Conservation (phyloP, 2,329 filamentous ascomycete genomes). For the Neofusicoccum umdonicola region DNA sequence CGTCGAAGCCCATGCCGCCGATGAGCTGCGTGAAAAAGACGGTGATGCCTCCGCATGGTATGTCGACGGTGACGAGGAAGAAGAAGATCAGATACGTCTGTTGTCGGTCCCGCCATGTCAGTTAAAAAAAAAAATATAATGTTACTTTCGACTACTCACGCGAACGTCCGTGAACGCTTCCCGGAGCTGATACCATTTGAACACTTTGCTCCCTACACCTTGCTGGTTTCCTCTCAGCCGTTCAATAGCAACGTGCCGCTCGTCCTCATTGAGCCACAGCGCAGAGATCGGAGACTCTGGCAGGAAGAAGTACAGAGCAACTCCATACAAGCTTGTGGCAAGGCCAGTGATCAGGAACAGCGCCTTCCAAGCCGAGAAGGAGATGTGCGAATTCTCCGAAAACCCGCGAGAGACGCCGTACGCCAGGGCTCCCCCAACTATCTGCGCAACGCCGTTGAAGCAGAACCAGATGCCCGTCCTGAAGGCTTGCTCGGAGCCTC, state of each 20-base stretch:
- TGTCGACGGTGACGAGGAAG: background rate
- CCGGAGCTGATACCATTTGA: constrained; percentile 13
- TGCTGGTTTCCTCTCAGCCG: constrained; percentile 44
- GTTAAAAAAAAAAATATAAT: too few species aligned
- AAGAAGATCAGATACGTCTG: background rate
- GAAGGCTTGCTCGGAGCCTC: constrained; percentile 55
- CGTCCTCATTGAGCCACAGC: constrained; percentile 55
- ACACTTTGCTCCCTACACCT: constrained; percentile 23
- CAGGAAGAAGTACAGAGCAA: constrained; percentile 46
- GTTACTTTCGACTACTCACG: background rate
- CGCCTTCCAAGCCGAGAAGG: constrained; percentile 51
- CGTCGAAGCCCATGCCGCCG: background rate
- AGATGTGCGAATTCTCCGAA: constrained; percentile 47
- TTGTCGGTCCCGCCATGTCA: too few species aligned
- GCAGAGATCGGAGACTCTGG: constrained; percentile 64
- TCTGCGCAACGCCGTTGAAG: constrained; percentile 21
- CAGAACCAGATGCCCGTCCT: constrained; percentile 29
- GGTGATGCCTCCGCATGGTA: background rate
- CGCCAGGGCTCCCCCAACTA: constrained; percentile 22
- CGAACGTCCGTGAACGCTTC: constrained; percentile 15
- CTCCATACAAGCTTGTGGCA: background rate
- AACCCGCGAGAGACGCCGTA: constrained; percentile 29
- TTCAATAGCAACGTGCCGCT: constrained; percentile 59
- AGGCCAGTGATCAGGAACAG: background rate
- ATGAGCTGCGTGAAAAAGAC: background rate